Evolutionary conservation across 2,329 filamentous ascomycete species (phyloP).

Genomic region (Aspergillus latus): DNA sequence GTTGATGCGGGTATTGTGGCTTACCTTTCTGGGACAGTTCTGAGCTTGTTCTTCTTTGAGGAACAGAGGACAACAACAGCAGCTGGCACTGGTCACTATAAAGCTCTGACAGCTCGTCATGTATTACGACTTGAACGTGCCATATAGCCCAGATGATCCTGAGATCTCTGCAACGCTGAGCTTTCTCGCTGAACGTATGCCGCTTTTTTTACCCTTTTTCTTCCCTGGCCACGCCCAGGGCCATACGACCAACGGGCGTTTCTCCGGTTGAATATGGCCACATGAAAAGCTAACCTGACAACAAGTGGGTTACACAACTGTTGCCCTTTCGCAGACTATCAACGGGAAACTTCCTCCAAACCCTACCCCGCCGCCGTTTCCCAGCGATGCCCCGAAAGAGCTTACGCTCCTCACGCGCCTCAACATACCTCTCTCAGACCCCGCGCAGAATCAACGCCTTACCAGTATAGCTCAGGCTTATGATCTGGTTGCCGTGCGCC

Average conservation of each 20-base stretch:
- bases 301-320: conserved; percentile 78
- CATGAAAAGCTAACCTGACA: conserved; percentile 41
- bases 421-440: conserved; percentile 77
- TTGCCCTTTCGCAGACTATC: conserved; percentile 81
- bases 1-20: conserved; percentile 29
- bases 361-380: conserved; percentile 54
- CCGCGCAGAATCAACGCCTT: conserved; percentile 79
- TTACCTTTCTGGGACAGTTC: conserved; percentile 36
- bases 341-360: conserved; percentile 68
- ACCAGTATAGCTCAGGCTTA: conserved; percentile 68
- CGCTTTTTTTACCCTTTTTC: conserved; percentile 16
- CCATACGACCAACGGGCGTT: conserved; percentile 23
- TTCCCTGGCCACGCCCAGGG: conserved; percentile 2
- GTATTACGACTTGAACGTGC: conserved; percentile 95
- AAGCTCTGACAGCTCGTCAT: conserved; percentile 50
- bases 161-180: conserved; percentile 73
- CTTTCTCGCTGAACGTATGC: conserved; percentile 67
- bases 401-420: conserved; percentile 70
- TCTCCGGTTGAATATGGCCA: conserved; percentile 41
- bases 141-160: conserved; percentile 68
- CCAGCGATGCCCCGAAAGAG: conserved; percentile 54
- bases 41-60: neutral
- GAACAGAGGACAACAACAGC: neutral
- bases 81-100: conserved; percentile 10
- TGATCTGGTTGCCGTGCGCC: conserved; percentile 83